phyloP scores from a whole-genome alignment of 768 basidiomycete genomes.

The Tylopilus cervinicoccineus region DNA sequence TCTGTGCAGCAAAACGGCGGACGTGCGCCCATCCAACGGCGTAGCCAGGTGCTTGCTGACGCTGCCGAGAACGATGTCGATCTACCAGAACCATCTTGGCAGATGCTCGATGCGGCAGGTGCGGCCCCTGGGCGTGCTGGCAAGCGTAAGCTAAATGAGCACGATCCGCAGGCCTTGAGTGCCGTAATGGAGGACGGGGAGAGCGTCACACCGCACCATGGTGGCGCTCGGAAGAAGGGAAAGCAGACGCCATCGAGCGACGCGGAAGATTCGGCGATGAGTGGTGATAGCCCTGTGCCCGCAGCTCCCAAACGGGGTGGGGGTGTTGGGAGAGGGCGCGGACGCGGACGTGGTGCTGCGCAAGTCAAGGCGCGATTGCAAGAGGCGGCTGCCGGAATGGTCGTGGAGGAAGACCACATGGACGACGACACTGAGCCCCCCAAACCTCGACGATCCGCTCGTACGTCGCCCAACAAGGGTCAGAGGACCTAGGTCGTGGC shows the following conservation, averaged over 20 bases:
- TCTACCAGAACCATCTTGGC: slow-evolving; percentile 50
- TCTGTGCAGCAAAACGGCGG: slow-evolving; percentile 9
- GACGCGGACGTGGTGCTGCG: slow-evolving; percentile 16
- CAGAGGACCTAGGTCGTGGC: slow-evolving; percentile 17
- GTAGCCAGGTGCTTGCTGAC: slow-evolving; percentile 43
- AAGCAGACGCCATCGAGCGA: slow-evolving; percentile 16
- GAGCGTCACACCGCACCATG: slow-evolving; percentile 2
- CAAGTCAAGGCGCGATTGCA: slow-evolving; percentile 19
- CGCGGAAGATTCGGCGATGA: slow-evolving; percentile 11
- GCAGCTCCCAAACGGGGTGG: slow-evolving; percentile 16
- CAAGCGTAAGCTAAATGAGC: slow-evolving; percentile 37
- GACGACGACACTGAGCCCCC: slow-evolving; percentile 24
- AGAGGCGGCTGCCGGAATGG: slow-evolving; percentile 26
- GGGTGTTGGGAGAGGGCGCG: slow-evolving; percentile 20
- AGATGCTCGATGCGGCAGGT: slow-evolving; percentile 43
- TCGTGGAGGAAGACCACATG: slow-evolving; percentile 28
- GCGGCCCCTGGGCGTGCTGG: slow-evolving; percentile 24
- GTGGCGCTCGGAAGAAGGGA: slow-evolving; percentile 23
- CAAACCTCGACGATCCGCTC: slow-evolving; percentile 32
- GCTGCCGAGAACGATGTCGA: slow-evolving; percentile 40
- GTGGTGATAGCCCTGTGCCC: slow-evolving; percentile 6
- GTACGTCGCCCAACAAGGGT: slow-evolving; percentile 33
- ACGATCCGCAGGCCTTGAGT: slow-evolving; percentile 26
- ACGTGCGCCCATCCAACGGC: slow-evolving; percentile 39
- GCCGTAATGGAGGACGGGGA: slow-evolving; percentile 20